Percentiles rank a stretch among this genome's conserved stretches.
Evolutionary conservation across 1,284 basidiomycete species (phyloP).

Genomic region (Ceratobasidium sp.): DNA sequence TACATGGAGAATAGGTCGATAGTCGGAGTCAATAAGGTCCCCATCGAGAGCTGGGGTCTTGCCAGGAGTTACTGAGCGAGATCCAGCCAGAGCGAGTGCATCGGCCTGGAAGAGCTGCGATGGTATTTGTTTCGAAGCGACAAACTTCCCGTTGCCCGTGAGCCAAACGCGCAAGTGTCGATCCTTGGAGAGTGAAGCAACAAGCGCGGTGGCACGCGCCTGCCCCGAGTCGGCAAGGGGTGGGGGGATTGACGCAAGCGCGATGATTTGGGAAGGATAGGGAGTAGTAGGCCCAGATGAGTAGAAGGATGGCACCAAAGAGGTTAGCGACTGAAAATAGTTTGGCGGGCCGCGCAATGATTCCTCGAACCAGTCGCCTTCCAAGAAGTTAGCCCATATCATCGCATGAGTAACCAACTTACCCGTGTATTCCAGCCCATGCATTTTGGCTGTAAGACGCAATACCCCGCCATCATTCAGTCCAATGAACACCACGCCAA

Average conservation of each 20-base stretch:
- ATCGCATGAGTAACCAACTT: background rate
- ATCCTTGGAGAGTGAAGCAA: slow-evolving; percentile 87
- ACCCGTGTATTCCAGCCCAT: slow-evolving; percentile 32
- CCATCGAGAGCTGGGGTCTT: slow-evolving; percentile 48
- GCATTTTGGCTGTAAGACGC: slow-evolving; percentile 66
- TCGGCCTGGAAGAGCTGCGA: slow-evolving; percentile 36
- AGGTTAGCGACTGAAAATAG: slow-evolving; percentile 58
- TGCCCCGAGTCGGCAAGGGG: slow-evolving; percentile 52
- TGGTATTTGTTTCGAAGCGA: slow-evolving; percentile 35
- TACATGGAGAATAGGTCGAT: slow-evolving; percentile 66
- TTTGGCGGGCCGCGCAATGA: slow-evolving; percentile 13
- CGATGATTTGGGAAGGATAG: slow-evolving; percentile 65
- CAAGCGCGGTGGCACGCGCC: slow-evolving; percentile 57
- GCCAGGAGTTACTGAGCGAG: slow-evolving; percentile 32
- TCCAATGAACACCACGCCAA: slow-evolving; percentile 71
- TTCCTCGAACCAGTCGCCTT: slow-evolving; percentile 21
- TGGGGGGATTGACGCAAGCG: slow-evolving; percentile 71
- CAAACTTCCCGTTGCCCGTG: slow-evolving; percentile 38
- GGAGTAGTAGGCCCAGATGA: slow-evolving; percentile 49
- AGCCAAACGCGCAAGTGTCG: slow-evolving; percentile 83
- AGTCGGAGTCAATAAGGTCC: slow-evolving; percentile 61
- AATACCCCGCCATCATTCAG: slow-evolving; percentile 74
- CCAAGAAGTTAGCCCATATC: slow-evolving; percentile 7
- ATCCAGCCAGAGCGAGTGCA: slow-evolving; percentile 36
- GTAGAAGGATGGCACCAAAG: slow-evolving; percentile 66